Evolutionary conservation across 2,329 filamentous ascomycete species (phyloP).

Genomic region (Xylaria sp.): DNA sequence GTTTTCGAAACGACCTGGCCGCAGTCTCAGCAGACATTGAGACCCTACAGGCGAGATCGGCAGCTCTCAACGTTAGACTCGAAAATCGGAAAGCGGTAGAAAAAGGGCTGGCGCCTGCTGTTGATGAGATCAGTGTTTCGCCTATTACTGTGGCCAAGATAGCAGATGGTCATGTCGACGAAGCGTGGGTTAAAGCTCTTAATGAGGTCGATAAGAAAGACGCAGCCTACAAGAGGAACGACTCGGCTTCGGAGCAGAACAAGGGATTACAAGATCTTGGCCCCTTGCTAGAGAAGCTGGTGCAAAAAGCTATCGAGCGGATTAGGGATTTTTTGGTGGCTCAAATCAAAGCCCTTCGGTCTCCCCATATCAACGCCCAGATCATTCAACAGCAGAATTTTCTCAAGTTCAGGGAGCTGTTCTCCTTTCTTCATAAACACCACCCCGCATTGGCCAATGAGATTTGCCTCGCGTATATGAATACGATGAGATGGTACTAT

Average conservation of each 20-base stretch:
- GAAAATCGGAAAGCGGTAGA: conserved; percentile 92
- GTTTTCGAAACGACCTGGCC: conserved; percentile 92
- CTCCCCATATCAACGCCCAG: conserved; percentile 96
- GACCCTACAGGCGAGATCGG: conserved; percentile 86
- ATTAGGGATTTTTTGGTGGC: conserved; percentile 94
- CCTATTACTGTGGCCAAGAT: conserved; percentile 87
- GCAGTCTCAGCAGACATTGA: conserved; percentile 96
- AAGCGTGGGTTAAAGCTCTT: conserved; percentile 84
- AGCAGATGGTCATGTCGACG: conserved; percentile 87
- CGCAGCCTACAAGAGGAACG: conserved; percentile 74
- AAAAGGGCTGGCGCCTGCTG: conserved; percentile 83
- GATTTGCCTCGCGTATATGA: conserved; percentile 92
- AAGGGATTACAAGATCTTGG: conserved; percentile 86
- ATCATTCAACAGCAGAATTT: conserved; percentile 95
- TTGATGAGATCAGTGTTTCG: conserved; percentile 91
- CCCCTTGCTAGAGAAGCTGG: conserved; percentile 85
- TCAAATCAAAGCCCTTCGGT: conserved; percentile 92
- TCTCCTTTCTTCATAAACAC: conserved; percentile 82
- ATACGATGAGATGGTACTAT: conserved; percentile 99
- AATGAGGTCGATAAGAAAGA: conserved; percentile 80
- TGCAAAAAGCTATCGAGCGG: conserved; percentile 89
- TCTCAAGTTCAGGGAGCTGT: conserved; percentile 87
- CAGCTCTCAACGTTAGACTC: conserved; percentile 82
- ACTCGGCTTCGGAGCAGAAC: conserved; percentile 67
- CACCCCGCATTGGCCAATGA: conserved; percentile 87